Evolutionary conservation across 441 rosid genomes (phyloP).

Genomic region (Corymbia citriodora): DNA sequence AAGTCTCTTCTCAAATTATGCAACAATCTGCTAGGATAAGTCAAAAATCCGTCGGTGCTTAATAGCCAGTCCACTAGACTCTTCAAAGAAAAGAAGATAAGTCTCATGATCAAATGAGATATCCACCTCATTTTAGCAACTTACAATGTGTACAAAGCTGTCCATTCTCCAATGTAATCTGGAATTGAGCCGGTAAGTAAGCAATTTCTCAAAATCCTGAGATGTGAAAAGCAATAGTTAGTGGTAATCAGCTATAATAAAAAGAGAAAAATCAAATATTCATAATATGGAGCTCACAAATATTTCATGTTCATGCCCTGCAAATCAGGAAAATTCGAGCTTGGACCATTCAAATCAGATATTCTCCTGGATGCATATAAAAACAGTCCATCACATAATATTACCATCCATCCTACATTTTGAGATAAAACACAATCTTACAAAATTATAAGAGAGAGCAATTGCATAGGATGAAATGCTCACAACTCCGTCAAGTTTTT

Average conservation of each 20-base stretch:
- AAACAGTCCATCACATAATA: background rate
- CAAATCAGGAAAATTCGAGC: slow-evolving; percentile 52
- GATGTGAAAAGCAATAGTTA: background rate
- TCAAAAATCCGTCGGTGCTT: background rate
- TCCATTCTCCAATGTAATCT: slow-evolving; percentile 29
- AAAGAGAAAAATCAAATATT: too few relatives aligned
- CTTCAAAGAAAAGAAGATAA: background rate
- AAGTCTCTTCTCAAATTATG: background rate
- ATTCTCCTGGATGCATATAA: slow-evolving; percentile 46
- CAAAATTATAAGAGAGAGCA: background rate
- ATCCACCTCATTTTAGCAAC: slow-evolving; percentile 16
- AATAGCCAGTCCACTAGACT: background rate
- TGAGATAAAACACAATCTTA: background rate
- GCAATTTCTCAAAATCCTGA: slow-evolving; percentile 67
- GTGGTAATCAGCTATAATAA: background rate
- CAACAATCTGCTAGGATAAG: background rate
- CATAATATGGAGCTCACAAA: slow-evolving; percentile 40
- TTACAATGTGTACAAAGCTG: slow-evolving; percentile 35
- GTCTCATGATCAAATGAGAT: background rate
- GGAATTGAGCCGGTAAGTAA: slow-evolving; percentile 44
- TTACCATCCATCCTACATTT: background rate
- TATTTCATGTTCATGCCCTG: slow-evolving; percentile 11
- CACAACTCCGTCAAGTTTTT: slow-evolving; percentile 44
- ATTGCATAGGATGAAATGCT: slow-evolving; percentile 4
- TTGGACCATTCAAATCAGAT: slow-evolving; percentile 56